Conservation (phyloP, 2,329 filamentous ascomycete genomes). For the Colletotrichum orbiculare region DNA sequence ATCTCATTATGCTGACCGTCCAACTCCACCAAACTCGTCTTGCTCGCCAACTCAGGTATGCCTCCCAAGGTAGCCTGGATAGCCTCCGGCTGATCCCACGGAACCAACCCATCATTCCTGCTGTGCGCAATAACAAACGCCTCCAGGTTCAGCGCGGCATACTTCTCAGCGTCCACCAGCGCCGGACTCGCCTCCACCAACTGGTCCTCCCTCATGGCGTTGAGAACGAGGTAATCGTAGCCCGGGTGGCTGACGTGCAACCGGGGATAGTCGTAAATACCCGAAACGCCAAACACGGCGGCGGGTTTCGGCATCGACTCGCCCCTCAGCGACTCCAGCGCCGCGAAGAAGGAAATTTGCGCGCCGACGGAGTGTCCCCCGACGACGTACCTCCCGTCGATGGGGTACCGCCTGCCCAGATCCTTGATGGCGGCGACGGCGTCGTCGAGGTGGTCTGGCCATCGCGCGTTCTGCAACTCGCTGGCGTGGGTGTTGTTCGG, state of each 20-base stretch:
- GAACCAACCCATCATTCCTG: conserved; percentile 22
- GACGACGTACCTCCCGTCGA: conserved; percentile 22
- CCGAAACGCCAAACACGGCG: conserved; percentile 69
- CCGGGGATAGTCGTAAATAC: conserved; percentile 73
- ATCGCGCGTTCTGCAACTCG: conserved; percentile 27
- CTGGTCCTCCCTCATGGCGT: conserved; percentile 68
- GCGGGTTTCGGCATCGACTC: conserved; percentile 47
- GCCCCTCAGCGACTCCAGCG: conserved; percentile 9
- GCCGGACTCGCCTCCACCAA: conserved; percentile 63
- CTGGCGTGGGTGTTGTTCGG: conserved; percentile 21
- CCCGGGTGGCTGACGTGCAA: conserved; percentile 58
- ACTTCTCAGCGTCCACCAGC: conserved; percentile 44
- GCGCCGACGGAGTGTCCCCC: conserved; percentile 31
- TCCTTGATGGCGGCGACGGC: conserved; percentile 24
- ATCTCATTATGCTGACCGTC: conserved; percentile 27
- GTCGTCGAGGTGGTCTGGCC: conserved; percentile 27
- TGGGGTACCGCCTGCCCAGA: conserved; percentile 11
- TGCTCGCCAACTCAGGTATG: not conserved
- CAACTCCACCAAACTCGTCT: conserved; percentile 13
- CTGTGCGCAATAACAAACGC: conserved; percentile 28
- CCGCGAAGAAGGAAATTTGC: conserved; percentile 21
- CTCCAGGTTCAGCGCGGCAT: not conserved
- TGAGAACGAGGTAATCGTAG: conserved; percentile 69
- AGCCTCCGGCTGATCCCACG: conserved; percentile 18
- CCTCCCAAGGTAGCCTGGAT: conserved; percentile 3